phyloP scores from a whole-genome alignment of 768 basidiomycete genomes.

The Asterophora parasitica region DNA sequence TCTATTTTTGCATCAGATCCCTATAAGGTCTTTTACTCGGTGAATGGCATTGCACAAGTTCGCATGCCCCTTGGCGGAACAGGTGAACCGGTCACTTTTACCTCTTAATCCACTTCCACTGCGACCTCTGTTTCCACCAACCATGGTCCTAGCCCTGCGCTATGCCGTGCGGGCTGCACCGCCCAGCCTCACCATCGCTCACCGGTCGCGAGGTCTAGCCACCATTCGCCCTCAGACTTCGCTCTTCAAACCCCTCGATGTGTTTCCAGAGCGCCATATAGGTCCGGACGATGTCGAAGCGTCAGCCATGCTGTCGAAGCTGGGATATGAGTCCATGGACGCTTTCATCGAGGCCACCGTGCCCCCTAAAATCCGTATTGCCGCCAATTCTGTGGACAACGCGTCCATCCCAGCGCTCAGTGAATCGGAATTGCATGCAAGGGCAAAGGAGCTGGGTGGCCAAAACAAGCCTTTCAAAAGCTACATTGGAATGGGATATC shows the following conservation, averaged over 20 bases:
- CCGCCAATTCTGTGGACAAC: slow-evolving; percentile 55
- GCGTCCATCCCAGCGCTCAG: slow-evolving; percentile 70
- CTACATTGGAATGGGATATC: slow-evolving; percentile 99
- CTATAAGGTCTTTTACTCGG: slow-evolving; percentile 38
- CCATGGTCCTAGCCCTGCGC: slow-evolving; percentile 30
- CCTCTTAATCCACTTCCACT: slow-evolving; percentile 23
- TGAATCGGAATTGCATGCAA: slow-evolving; percentile 75
- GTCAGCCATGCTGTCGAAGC: slow-evolving; percentile 69
- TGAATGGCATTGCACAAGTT: slow-evolving; percentile 54
- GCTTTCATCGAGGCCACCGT: slow-evolving; percentile 82
- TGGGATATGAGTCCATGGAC: slow-evolving; percentile 88
- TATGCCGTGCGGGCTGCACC: slow-evolving; percentile 20
- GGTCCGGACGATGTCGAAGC: slow-evolving; percentile 86
- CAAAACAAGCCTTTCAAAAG: slow-evolving; percentile 83
- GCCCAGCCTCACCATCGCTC: slow-evolving; percentile 8
- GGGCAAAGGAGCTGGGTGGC: slow-evolving; percentile 72
- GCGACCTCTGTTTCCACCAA: slow-evolving; percentile 16
- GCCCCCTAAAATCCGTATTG: slow-evolving; percentile 74
- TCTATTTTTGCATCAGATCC: slow-evolving; percentile 16
- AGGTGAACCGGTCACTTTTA: slow-evolving; percentile 14
- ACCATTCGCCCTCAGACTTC: slow-evolving; percentile 56
- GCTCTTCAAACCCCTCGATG: slow-evolving; percentile 83
- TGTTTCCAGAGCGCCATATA: slow-evolving; percentile 86
- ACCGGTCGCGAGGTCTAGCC: slow-evolving; percentile 36
- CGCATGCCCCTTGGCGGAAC: slow-evolving; percentile 22